Percentiles rank a stretch among this genome's conserved stretches.
Evolutionary conservation across 2,329 filamentous ascomycete species (phyloP).

Genomic region (Parascedosporium putredinis): DNA sequence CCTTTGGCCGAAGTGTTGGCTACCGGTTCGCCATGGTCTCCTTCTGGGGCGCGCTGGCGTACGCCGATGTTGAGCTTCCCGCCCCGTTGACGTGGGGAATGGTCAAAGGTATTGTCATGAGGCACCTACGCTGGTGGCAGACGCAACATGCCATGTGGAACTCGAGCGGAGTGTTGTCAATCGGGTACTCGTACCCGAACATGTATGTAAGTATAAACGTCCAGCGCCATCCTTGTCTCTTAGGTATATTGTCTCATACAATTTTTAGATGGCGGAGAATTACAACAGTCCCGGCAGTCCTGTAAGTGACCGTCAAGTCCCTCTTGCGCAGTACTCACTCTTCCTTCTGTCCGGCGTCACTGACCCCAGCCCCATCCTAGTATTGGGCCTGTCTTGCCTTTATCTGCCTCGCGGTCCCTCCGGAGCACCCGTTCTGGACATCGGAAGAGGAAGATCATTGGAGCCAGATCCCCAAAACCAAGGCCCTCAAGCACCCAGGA

Average conservation of each 20-base stretch:
- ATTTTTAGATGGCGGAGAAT: slow-evolving; percentile 60
- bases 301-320: slow-evolving; percentile 24
- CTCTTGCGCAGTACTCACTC: neutral
- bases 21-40: slow-evolving; percentile 82
- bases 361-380: slow-evolving; percentile 24
- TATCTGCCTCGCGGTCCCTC: slow-evolving; percentile 59
- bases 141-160: slow-evolving; percentile 66
- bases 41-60: slow-evolving; percentile 71
- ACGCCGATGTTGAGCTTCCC: slow-evolving; percentile 64
- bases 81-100: slow-evolving; percentile 66
- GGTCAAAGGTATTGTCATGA: slow-evolving; percentile 64
- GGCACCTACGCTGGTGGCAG: slow-evolving; percentile 73
- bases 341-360: neutral
- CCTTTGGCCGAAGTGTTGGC: slow-evolving; percentile 67
- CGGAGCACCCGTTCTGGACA: slow-evolving; percentile 65
- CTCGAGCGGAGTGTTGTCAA: slow-evolving; percentile 60
- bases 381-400: slow-evolving; percentile 77
- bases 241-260: slow-evolving; percentile 1
- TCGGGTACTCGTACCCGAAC: slow-evolving; percentile 71
- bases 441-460: slow-evolving; percentile 52
- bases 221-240: neutral
- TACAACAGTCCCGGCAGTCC: slow-evolving; percentile 68
- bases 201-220: slow-evolving; percentile 44
- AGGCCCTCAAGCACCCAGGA: slow-evolving; percentile 54
- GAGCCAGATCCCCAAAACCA: slow-evolving; percentile 44